A percentile compares a stretch with the other conserved stretches of the same genome.
Evolutionary conservation across 371 early-diverging fungal species (phyloP).

Genomic region (Rhizopus stolonifer): DNA sequence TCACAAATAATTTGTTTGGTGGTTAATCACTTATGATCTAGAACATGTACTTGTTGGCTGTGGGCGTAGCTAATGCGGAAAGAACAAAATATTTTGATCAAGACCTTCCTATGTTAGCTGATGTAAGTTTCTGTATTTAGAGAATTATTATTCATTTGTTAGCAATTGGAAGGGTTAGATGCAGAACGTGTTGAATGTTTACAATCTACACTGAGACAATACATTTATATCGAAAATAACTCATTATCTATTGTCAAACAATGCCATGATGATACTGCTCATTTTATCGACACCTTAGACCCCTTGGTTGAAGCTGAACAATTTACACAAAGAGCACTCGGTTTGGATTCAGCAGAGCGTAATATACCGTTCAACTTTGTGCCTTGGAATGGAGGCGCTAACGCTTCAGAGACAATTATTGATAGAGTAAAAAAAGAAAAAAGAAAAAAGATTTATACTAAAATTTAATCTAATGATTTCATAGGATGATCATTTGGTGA

Average conservation of each 20-base stretch:
- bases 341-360: conserved; percentile 15
- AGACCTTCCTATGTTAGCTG: conserved; percentile 60
- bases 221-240: conserved; percentile 48
- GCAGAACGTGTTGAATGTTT: conserved; percentile 50
- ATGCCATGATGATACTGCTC: conserved; percentile 38
- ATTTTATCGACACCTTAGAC: conserved; percentile 45
- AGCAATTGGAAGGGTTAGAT: conserved; percentile 67
- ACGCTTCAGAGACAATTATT: conserved; percentile 40
- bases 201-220: conserved; percentile 47
- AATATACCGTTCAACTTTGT: conserved; percentile 34
- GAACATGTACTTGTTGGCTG: conserved; percentile 65
- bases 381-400: conserved; percentile 43
- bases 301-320: conserved; percentile 49
- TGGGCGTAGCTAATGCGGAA: conserved; percentile 63
- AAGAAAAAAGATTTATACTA: neutral
- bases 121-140: no score
- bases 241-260: conserved; percentile 35
- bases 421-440: conserved; percentile 30
- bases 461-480: neutral
- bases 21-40: conserved; percentile 37
- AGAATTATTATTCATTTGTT: no score
- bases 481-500: conserved; percentile 53
- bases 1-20: no score
- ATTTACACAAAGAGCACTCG: conserved; percentile 40
- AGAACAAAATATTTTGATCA: conserved; percentile 58